Evolutionary conservation across 768 basidiomycete species (phyloP), one percentile per base, ranked within the genome.

Genomic region (Lactarius hengduanensis): DNA sequence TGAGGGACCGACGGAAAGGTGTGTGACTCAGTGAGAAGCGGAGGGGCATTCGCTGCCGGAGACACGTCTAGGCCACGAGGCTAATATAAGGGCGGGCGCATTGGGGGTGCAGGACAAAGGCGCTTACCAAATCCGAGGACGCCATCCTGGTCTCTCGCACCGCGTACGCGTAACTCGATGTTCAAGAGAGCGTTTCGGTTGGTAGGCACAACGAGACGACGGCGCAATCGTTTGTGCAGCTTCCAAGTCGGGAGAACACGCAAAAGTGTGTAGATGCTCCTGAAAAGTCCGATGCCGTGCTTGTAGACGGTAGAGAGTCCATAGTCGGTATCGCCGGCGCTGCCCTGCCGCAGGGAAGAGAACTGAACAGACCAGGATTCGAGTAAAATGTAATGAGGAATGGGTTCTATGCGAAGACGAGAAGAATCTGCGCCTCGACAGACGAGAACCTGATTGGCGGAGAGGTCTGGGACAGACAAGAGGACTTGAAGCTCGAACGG

Each of bases 221-320:
- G 78, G 66, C 86, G 80, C 45, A 88, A 78, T 59, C 85, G 84
- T 73, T 83, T 86, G 75, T 83, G 83, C 59, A 89, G 82, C 74
- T 84, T 88, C 90, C 91, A 94, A 0, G 88, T 80, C 20, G 92
- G 92, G 4, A 92, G 81, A 30, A 91, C 81, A 61, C 90, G 83
- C 56, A 93, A 80, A 53, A 93, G 76, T 61, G 86, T 87, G 79
- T 80, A 94, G 7, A 91, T 73, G 73, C 89, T 90, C 59, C 92
- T 83, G 78, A 93, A 94, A 22, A 92, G 82, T 38, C 89, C 83
- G 72, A 94, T 93, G 41, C 88, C 86, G 71, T 92, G 87, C 76
- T 94, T 94, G 82, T 94, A 94, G 62, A 92, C 87, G 15, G 88
- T 89, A 0, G 91, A 82, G 41, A 88, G 84, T 16, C 86, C 84